These are phyloP conservation scores for Coemansia sp. DNA, from an alignment of 192 early-diverging fungal genomes.

Conservation along the genomic window DNA sequence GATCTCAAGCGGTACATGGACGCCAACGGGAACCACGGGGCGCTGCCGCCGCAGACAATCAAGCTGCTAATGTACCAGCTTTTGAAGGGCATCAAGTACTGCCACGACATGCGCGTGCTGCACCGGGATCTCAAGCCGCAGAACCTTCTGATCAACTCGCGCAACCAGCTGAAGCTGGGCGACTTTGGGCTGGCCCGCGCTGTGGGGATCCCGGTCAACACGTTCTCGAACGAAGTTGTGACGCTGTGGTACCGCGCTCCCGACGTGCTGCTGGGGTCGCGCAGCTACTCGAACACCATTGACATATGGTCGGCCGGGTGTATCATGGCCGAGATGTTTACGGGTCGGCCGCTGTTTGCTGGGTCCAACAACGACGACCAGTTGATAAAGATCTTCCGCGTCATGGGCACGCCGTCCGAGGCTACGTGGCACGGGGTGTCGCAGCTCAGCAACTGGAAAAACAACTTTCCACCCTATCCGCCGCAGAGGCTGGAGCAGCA, in stretches of 20 bases:
- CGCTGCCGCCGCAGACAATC: constrained; percentile 58
- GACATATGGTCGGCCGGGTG: constrained; percentile 98
- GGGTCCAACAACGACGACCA: constrained; percentile 81
- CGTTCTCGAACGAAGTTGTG: constrained; percentile 97
- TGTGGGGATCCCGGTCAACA: constrained; percentile 83
- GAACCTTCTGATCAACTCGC: constrained; percentile 76
- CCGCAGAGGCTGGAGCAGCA: constrained; percentile 59
- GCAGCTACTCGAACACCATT: constrained; percentile 91
- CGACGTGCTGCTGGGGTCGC: constrained; percentile 92
- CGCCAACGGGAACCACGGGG: constrained; percentile 57
- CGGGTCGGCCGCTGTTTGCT: constrained; percentile 74
- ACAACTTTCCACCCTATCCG: constrained; percentile 62
- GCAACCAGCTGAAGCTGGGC: constrained; percentile 77
- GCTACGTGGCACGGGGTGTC: constrained; percentile 71
- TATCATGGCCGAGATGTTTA: constrained; percentile 94
- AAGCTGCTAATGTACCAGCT: constrained; percentile 82
- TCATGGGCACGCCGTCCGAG: constrained; percentile 75
- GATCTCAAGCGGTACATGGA: constrained; percentile 88
- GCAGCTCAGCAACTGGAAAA: constrained; percentile 66
- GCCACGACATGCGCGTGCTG: constrained; percentile 78
- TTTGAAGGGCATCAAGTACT: constrained; percentile 75
- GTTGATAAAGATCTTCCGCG: constrained; percentile 71
- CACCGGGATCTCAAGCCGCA: constrained; percentile 85
- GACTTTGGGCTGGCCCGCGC: constrained; percentile 81
- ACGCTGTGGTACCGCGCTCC: constrained; percentile 98